These are phyloP conservation scores for Hagleromyces aurorensis DNA, from an alignment of 805 yeast genomes.

Conservation along the genomic window DNA sequence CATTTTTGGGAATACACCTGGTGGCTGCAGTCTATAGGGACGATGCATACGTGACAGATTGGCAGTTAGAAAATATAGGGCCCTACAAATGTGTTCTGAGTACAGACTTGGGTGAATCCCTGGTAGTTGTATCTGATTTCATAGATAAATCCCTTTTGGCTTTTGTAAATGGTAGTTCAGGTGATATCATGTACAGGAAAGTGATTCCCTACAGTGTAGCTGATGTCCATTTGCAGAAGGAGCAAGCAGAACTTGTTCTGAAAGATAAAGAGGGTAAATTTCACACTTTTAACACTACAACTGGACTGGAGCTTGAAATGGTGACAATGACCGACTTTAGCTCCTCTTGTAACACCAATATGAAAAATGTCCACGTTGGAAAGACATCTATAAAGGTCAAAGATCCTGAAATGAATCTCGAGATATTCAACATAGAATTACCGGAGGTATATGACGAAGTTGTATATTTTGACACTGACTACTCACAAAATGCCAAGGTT, in stretches of 20 bases:
- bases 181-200: slow-evolving; percentile 30
- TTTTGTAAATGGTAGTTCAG: slow-evolving; percentile 31
- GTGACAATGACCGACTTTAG: slow-evolving; percentile 7
- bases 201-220: slow-evolving; percentile 14
- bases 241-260: slow-evolving; percentile 9
- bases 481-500: slow-evolving; percentile 9
- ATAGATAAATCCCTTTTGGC: slow-evolving; percentile 24
- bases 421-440: slow-evolving; percentile 11
- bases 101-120: slow-evolving; percentile 8
- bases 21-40: slow-evolving; percentile 36
- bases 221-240: slow-evolving; percentile 11
- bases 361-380: slow-evolving; percentile 4
- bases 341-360: slow-evolving; percentile 15
- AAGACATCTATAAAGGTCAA: slow-evolving; percentile 11
- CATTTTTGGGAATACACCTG: too few relatives aligned
- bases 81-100: slow-evolving; percentile 24
- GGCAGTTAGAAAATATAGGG: slow-evolving; percentile 45
- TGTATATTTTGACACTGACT: slow-evolving; percentile 15
- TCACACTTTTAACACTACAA: slow-evolving; percentile 9
- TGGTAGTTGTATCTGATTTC: slow-evolving; percentile 25
- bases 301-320: slow-evolving; percentile 10
- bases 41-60: slow-evolving; percentile 48
- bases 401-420: slow-evolving; percentile 14
- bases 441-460: slow-evolving; percentile 12
- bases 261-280: slow-evolving; percentile 4